phyloP scores from a whole-genome alignment of 495 filamentous ascomycete species.

The Trichoderma parareesei region DNA sequence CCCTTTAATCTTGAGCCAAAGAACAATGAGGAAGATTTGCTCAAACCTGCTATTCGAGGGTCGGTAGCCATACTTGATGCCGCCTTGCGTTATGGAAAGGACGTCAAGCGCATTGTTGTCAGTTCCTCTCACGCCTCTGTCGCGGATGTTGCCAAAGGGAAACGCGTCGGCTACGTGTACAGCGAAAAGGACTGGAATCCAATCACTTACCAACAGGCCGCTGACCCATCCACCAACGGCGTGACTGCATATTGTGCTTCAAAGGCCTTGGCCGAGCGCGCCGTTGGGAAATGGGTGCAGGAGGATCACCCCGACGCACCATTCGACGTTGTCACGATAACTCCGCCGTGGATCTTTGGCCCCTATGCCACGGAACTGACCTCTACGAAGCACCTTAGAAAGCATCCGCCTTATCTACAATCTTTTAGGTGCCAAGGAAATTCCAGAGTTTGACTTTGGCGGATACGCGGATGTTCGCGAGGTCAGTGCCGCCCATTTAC shows the following conservation, averaged over 20 bases:
- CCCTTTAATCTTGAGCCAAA: conserved; percentile 35
- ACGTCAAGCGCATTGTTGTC: conserved; percentile 40
- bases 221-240: conserved; percentile 18
- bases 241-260: conserved; percentile 36
- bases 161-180: conserved; percentile 31
- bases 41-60: conserved; percentile 43
- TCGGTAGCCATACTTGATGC: conserved; percentile 40
- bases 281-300: conserved; percentile 43
- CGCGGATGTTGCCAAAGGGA: conserved; percentile 27
- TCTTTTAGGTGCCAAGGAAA: conserved; percentile 33
- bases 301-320: conserved; percentile 27
- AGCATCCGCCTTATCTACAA: conserved; percentile 29
- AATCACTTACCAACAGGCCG: conserved; percentile 32
- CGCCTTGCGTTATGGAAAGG: conserved; percentile 24
- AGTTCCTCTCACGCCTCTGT: conserved; percentile 45
- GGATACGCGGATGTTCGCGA: conserved; percentile 44
- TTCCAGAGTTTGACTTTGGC: conserved; percentile 32
- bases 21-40: conserved; percentile 39
- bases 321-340: conserved; percentile 40
- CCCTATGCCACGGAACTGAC: conserved; percentile 25
- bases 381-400: conserved; percentile 27
- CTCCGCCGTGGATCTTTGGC: conserved; percentile 48
- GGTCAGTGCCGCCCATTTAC: conserved; percentile 42
- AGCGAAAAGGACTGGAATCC: conserved; percentile 43
- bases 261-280: conserved; percentile 40